Base-by-base conservation (phyloP, 2,329 filamentous ascomycete species). In the Coccinonectria pachysandricola region DNA sequence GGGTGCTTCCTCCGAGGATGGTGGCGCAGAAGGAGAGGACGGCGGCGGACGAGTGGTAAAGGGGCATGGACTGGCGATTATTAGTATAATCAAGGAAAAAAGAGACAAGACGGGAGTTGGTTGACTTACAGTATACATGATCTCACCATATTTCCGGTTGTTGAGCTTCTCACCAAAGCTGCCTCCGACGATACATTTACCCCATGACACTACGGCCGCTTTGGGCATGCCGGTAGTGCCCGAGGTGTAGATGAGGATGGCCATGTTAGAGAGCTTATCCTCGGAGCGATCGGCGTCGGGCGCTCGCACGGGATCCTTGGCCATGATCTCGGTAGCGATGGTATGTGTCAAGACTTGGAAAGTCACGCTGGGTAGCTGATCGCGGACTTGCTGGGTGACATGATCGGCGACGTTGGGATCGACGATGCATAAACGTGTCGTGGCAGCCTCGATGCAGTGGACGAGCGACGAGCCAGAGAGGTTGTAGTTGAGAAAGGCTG, bases 401-500 rank as follows among this genome's bases (percentile, higher is more conserved):
- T 70, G 68, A 1, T 58, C 45, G n/a, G 59, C 57, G 1, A 82
- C 58, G 10, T 63, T 56, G 0, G 66, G 62, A 39, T 91, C 85
- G 7, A 88, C 65, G 12, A 94, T 50, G 30, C 87, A 59, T 3
- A 92, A 46, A 7, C 67, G 68, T 0, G 81, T 64, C 0, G 68
- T 75, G 2, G 81, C 79, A 2, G 74, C 71, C 37, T 66, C 69
- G 22, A 92, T 62, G 40, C 81, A 88, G 53, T 94, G 85, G 3
- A 71, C 52, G 35, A 94, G 60, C 1, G 83, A 66, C 15, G 78
- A 71, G 8, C 75, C 78, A 0, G 69, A 66, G 24, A 93, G 59
- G 48, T 91, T 91, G 56, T 87, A 88, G 55, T 94, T 94, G 57
- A 93, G 79, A 42, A 91, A 84, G 0, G 85, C 85, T 1, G 85